Conservation (phyloP, 129 eudicot genomes). For the Ambrosia trifida region DNA sequence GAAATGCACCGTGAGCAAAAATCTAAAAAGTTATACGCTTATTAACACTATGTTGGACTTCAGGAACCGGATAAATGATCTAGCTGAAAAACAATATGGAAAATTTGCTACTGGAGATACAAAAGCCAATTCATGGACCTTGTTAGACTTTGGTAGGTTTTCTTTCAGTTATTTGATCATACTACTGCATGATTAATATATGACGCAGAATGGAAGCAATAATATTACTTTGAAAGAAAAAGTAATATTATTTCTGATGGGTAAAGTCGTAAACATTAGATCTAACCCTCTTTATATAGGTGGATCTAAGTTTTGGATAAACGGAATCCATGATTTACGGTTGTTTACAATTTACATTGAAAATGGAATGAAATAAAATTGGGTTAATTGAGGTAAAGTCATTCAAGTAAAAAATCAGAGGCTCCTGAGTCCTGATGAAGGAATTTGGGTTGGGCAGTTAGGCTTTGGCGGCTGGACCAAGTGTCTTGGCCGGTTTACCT, state of each 20-base stretch:
- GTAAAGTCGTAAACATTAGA: too few species aligned
- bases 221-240: not conserved
- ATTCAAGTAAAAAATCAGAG: too few species aligned
- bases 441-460: too few species aligned
- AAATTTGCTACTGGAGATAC: constrained; percentile 68
- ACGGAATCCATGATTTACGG: not conserved
- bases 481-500: too few species aligned
- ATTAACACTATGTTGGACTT: constrained; percentile 15
- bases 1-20: not conserved
- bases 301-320: not conserved
- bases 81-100: constrained; percentile 74
- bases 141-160: constrained; percentile 84
- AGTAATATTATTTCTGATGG: not conserved
- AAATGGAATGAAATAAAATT: too few species aligned
- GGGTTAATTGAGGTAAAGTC: too few species aligned
- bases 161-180: constrained; percentile 3
- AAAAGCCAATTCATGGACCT: constrained; percentile 95
- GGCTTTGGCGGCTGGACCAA: too few species aligned
- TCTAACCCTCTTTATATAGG: not conserved
- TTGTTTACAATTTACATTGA: not conserved
- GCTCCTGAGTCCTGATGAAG: too few species aligned
- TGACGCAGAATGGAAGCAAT: not conserved
- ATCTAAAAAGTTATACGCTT: not conserved
- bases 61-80: constrained; percentile 69
- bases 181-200: not conserved